A percentile compares a stretch with the other conserved stretches of the same genome.
Conservation (phyloP, 228 moss, liverwort and hornwort genomes). For the Sphagnum magellanicum region DNA sequence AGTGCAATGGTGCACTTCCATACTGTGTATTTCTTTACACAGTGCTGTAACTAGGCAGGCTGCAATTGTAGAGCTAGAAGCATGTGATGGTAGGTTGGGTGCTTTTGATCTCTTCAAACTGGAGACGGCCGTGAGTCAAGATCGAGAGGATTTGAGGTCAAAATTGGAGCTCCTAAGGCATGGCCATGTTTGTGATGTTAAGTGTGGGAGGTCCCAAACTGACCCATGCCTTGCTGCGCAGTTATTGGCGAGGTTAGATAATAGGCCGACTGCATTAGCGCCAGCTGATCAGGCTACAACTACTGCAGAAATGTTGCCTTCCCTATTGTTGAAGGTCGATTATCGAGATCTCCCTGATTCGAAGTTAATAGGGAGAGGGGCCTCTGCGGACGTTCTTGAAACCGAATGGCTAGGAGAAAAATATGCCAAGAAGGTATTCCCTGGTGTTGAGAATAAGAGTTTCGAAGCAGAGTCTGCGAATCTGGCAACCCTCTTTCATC, state of each 20-base stretch:
- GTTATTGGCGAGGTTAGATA: slow-evolving; percentile 10
- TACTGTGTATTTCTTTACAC: slow-evolving; percentile 9
- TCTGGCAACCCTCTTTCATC: slow-evolving; percentile 11
- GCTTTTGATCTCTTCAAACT: slow-evolving; percentile 3
- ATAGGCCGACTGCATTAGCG: too few relatives aligned
- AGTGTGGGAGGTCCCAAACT: neutral
- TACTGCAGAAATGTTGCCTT: neutral
- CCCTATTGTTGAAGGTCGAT: slow-evolving; percentile 4
- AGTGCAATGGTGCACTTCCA: slow-evolving; percentile 11
- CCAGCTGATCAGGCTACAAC: slow-evolving; percentile 1
- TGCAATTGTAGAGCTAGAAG: neutral
- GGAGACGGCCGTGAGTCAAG: slow-evolving; percentile 5
- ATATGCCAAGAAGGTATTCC: slow-evolving; percentile 7
- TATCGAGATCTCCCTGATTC: neutral
- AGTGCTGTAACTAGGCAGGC: neutral
- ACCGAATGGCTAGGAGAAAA: slow-evolving; percentile 10
- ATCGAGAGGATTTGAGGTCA: slow-evolving; percentile 1
- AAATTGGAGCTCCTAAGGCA: neutral
- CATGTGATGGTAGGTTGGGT: slow-evolving; percentile 9
- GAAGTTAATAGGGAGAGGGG: neutral
- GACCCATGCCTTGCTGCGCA: slow-evolving; percentile 6
- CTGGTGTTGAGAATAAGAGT: neutral
- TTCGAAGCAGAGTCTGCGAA: slow-evolving; percentile 6
- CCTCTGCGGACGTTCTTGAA: slow-evolving; percentile 2
- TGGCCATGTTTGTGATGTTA: slow-evolving; percentile 5